phyloP scores from a whole-genome alignment of 2,329 filamentous ascomycete genomes.

The Penicillium sp. region DNA sequence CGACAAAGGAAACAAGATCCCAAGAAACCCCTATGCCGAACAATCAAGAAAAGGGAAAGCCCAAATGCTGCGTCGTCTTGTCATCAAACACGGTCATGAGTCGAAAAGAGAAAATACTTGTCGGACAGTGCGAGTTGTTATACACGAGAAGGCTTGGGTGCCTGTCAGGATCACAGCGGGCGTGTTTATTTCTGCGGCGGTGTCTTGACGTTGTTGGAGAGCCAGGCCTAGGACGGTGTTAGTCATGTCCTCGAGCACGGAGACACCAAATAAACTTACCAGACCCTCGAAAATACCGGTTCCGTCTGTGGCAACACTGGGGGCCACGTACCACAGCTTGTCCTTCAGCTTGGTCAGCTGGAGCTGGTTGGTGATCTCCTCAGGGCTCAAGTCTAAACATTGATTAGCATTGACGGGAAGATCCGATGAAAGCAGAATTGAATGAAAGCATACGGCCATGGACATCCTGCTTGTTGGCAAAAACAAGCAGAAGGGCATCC shows the following conservation, averaged over 20 bases:
- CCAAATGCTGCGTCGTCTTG: constrained; percentile 39
- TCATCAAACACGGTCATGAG: constrained; percentile 40
- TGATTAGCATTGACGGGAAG: constrained; percentile 13
- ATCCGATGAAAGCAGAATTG: constrained; percentile 1
- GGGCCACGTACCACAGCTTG: constrained; percentile 78
- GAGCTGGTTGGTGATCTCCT: constrained; percentile 72
- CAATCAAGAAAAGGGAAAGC: constrained; percentile 22
- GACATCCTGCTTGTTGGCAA: constrained; percentile 99
- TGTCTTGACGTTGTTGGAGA: constrained; percentile 75
- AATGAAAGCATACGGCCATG: constrained; percentile 56
- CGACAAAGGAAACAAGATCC: constrained; percentile 15
- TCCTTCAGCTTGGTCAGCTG: constrained; percentile 72
- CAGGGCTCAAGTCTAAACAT: constrained; percentile 63
- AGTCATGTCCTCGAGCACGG: too few species aligned
- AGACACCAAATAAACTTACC: constrained; percentile 41
- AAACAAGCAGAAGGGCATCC: constrained; percentile 87
- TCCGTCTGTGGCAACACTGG: constrained; percentile 73
- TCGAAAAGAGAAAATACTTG: constrained; percentile 25
- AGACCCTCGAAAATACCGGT: constrained; percentile 76
- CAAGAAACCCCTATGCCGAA: constrained; percentile 16
- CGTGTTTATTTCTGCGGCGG: constrained; percentile 38
- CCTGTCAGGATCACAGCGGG: constrained; percentile 19
- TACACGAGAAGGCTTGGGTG: constrained; percentile 28
- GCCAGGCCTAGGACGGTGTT: constrained; percentile 68
- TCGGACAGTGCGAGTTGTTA: constrained; percentile 29